A percentile compares a stretch with the other conserved stretches of the same genome.
Evolutionary conservation across 2,329 filamentous ascomycete genomes (phyloP).

Genomic region (Epichloe sp.): DNA sequence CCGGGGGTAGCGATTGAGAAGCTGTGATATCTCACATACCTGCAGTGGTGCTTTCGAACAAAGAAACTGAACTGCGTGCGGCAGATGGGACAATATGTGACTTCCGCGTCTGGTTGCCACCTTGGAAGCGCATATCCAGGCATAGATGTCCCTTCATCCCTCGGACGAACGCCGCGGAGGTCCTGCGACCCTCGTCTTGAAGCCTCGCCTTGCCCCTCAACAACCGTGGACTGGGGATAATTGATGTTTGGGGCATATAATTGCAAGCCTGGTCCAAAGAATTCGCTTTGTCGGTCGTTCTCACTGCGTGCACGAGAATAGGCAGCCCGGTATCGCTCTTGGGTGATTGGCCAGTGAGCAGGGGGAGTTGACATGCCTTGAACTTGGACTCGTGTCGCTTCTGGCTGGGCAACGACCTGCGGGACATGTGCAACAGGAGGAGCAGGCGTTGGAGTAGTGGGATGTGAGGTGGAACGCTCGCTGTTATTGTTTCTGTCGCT

Average conservation of each 20-base stretch:
- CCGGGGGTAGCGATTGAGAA: background rate
- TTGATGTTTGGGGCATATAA: background rate
- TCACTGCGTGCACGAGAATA: background rate
- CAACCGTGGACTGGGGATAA: background rate
- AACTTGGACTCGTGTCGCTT: background rate
- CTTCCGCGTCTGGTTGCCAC: slow-evolving; percentile 85
- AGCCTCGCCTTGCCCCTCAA: background rate
- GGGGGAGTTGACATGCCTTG: background rate
- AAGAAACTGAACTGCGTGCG: slow-evolving; percentile 67
- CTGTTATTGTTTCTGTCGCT: background rate
- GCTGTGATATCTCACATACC: slow-evolving; percentile 29
- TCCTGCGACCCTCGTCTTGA: background rate
- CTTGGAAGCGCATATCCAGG: slow-evolving; percentile 48
- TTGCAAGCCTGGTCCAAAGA: background rate
- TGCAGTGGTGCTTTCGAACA: slow-evolving; percentile 85
- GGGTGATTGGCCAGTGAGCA: background rate
- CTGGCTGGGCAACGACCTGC: background rate
- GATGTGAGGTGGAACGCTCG: background rate
- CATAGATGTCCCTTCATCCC: background rate
- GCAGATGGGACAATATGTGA: slow-evolving; percentile 76
- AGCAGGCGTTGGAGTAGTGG: background rate
- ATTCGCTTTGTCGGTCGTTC: background rate
- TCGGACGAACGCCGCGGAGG: background rate
- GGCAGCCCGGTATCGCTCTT: background rate
- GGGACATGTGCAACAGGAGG: background rate